Conservation (phyloP, 345 rosid genomes). For the Litchi chinensis region DNA sequence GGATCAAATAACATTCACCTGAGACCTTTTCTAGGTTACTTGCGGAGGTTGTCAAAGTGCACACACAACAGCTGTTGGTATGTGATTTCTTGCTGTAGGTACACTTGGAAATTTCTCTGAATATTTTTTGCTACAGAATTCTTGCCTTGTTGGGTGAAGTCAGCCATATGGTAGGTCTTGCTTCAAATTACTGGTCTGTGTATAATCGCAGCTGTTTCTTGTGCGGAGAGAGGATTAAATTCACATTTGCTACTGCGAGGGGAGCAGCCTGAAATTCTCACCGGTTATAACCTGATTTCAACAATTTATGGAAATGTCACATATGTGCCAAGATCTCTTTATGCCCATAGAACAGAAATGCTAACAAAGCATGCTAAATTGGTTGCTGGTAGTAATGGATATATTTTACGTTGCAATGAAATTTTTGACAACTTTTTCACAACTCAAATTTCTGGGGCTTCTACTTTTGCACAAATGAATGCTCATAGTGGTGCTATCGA, state of each 20-base stretch:
- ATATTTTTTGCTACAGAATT: slow-evolving; percentile 4
- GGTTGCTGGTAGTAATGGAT: slow-evolving; percentile 57
- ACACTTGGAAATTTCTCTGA: neutral
- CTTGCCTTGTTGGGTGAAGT: neutral
- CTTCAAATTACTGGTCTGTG: slow-evolving; percentile 9
- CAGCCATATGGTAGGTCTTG: neutral
- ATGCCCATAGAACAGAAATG: slow-evolving; percentile 66
- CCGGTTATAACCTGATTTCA: slow-evolving; percentile 82
- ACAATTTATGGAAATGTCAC: slow-evolving; percentile 67
- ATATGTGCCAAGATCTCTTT: slow-evolving; percentile 66
- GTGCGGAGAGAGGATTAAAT: slow-evolving; percentile 83
- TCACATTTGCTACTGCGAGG: slow-evolving; percentile 88
- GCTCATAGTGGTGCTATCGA: slow-evolving; percentile 11
- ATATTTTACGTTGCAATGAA: slow-evolving; percentile 52
- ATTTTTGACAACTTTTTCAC: slow-evolving; percentile 43
- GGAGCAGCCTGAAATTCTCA: slow-evolving; percentile 77
- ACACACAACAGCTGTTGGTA: slow-evolving; percentile 87
- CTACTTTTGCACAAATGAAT: slow-evolving; percentile 29
- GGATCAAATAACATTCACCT: slow-evolving; percentile 32
- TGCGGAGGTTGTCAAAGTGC: slow-evolving; percentile 98
- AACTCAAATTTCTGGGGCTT: slow-evolving; percentile 18
- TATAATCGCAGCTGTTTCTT: slow-evolving; percentile 72
- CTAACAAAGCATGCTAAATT: slow-evolving; percentile 51
- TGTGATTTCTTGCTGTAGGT: slow-evolving; percentile 22
- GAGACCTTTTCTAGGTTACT: slow-evolving; percentile 67